These are phyloP conservation scores for Otatea glauca DNA, from an alignment of 176 grass and related monocot genomes.

Conservation along the genomic window DNA sequence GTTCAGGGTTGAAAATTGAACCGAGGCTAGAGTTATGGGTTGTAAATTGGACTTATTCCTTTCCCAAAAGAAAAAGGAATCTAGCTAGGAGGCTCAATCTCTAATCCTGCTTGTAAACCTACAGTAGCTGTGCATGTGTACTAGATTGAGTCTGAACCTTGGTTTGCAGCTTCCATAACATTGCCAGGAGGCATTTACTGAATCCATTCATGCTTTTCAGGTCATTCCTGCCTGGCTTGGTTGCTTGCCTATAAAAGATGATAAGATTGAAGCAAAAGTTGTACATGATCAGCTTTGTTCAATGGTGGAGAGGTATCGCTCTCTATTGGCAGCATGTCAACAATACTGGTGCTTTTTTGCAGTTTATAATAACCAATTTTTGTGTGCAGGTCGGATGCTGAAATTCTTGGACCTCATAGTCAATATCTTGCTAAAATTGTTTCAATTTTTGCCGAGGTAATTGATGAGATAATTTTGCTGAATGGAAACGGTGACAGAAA, in stretches of 20 bases:
- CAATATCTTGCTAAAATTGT: slow-evolving; percentile 85
- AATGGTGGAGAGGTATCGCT: slow-evolving; percentile 86
- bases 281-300: slow-evolving; percentile 92
- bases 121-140: neutral
- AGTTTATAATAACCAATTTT: slow-evolving; percentile 37
- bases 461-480: neutral
- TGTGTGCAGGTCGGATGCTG: slow-evolving; percentile 73
- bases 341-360: slow-evolving; percentile 7
- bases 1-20: no score
- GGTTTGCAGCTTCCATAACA: neutral
- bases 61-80: neutral
- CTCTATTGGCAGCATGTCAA: slow-evolving; percentile 5
- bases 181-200: slow-evolving; percentile 18
- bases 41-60: no score
- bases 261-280: slow-evolving; percentile 98
- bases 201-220: slow-evolving; percentile 46
- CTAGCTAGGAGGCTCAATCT: neutral
- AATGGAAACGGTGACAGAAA: neutral
- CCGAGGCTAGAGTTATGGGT: no score
- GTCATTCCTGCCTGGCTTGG: slow-evolving; percentile 88
- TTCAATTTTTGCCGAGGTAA: slow-evolving; percentile 84
- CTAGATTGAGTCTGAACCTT: neutral
- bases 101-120: neutral
- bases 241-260: slow-evolving; percentile 94
- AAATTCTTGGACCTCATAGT: slow-evolving; percentile 78